These are phyloP conservation scores for Trametes polyzona DNA, from an alignment of 1,284 basidiomycete genomes.

Conservation along the genomic window DNA sequence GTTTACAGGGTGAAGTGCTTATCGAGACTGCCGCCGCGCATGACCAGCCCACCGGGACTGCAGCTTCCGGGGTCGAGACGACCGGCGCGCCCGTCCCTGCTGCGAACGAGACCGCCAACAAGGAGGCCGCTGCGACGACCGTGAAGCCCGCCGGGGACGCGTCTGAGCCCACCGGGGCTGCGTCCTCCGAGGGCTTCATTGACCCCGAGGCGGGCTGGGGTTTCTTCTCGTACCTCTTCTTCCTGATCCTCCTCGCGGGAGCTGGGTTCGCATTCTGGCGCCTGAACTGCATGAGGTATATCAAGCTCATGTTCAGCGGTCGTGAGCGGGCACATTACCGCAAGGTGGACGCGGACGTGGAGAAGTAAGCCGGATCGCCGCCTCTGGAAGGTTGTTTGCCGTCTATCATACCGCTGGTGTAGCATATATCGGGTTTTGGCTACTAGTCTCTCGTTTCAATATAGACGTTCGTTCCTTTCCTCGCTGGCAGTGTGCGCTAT, in stretches of 20 bases:
- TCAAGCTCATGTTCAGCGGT: constrained; percentile 46
- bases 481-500: too few relatives aligned
- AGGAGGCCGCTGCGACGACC: constrained; percentile 21
- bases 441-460: neutral
- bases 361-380: constrained; percentile 46
- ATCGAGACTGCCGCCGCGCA: constrained; percentile 1
- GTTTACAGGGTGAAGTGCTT: constrained; percentile 25
- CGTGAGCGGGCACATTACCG: constrained; percentile 47
- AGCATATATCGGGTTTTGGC: neutral
- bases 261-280: constrained; percentile 58
- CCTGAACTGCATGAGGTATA: constrained; percentile 54
- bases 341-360: constrained; percentile 51
- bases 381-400: neutral
- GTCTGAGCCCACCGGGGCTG: constrained; percentile 22
- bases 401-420: neutral
- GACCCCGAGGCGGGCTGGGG: constrained; percentile 24
- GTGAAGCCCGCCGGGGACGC: constrained; percentile 29
- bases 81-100: constrained; percentile 12
- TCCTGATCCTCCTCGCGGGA: constrained; percentile 28
- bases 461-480: constrained; percentile 1
- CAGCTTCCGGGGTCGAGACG: neutral
- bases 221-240: constrained; percentile 28
- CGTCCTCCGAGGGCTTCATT: constrained; percentile 11
- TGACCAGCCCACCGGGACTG: constrained; percentile 1
- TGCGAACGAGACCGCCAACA: constrained; percentile 21